phyloP scores from a whole-genome alignment of 768 basidiomycete genomes.

The Termitomyces heimii region DNA sequence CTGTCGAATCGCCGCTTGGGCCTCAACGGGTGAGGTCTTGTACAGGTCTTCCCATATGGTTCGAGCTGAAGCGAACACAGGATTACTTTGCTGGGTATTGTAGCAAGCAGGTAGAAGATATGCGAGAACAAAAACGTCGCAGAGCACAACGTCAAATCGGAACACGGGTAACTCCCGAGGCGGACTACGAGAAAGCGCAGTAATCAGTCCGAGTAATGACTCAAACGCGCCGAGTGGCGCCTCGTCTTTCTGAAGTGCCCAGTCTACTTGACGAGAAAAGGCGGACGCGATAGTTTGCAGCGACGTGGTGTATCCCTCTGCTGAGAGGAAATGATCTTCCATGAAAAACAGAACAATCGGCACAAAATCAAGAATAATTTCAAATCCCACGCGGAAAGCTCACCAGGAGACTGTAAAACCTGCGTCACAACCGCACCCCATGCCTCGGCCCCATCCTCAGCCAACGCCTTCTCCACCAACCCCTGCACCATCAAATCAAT shows the following conservation, averaged over 20 bases:
- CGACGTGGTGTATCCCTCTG: conserved; percentile 24
- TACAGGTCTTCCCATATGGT: conserved; percentile 31
- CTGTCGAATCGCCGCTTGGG: conserved; percentile 19
- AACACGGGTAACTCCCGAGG: conserved; percentile 9
- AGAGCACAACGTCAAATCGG: conserved; percentile 24
- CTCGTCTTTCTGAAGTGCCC: conserved; percentile 23
- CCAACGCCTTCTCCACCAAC: conserved; percentile 33
- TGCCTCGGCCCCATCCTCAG: conserved; percentile 16
- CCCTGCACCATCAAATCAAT: conserved; percentile 38
- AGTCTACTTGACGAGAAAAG: conserved; percentile 29
- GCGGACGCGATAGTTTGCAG: conserved; percentile 26
- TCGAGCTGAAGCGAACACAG: conserved; percentile 20
- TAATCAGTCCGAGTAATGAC: conserved; percentile 26
- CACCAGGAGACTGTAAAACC: conserved; percentile 37
- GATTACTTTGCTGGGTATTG: conserved; percentile 8
- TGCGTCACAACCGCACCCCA: conserved; percentile 27
- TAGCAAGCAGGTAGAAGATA: conserved; percentile 37
- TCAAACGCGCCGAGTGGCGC: conserved; percentile 17
- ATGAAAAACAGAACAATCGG: neutral
- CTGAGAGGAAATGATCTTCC: conserved; percentile 30
- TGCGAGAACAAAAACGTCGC: conserved; percentile 41
- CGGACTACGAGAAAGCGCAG: conserved; percentile 18
- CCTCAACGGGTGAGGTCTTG: conserved; percentile 14
- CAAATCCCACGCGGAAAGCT: neutral
- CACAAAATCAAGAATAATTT: neutral